phyloP scores from a whole-genome alignment of 73 alveolate genomes.

The Effrenium voratum region DNA sequence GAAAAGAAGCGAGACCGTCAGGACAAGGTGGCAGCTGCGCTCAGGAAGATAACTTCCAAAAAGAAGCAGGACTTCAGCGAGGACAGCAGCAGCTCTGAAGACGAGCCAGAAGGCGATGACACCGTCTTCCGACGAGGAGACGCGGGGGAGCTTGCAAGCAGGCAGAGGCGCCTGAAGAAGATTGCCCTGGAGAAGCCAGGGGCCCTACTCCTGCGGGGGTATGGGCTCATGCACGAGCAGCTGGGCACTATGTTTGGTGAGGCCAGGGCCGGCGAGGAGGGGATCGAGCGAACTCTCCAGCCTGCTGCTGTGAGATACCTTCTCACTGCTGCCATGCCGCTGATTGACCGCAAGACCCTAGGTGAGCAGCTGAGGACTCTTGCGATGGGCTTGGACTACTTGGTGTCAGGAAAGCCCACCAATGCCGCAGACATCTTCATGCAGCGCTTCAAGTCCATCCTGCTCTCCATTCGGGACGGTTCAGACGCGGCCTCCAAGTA shows the following conservation, averaged over 20 bases:
- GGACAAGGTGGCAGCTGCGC: not conserved
- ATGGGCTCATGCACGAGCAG: conserved; percentile 3
- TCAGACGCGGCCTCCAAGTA: not conserved
- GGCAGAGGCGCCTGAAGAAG: not conserved
- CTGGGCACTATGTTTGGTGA: not conserved
- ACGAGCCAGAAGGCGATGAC: not conserved
- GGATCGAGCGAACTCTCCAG: not conserved
- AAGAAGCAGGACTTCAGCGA: not conserved
- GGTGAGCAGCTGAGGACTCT: conserved; percentile 34
- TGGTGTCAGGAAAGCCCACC: not conserved
- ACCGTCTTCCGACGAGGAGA: not conserved
- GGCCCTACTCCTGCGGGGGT: not conserved
- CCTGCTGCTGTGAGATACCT: conserved; percentile 12
- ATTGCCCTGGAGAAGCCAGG: conserved; percentile 16
- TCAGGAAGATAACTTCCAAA: not conserved
- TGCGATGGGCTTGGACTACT: not conserved
- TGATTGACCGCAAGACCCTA: not conserved
- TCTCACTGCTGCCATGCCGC: not conserved
- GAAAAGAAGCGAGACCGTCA: not conserved
- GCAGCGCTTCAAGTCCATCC: conserved; percentile 23
- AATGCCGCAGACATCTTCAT: not conserved
- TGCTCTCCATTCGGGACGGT: not conserved
- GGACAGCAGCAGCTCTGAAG: not conserved
- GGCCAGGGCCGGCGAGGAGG: not conserved
- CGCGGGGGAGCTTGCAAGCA: not conserved